phyloP scores from a whole-genome alignment of 495 filamentous ascomycete species.

The Aspergillus sclerotiicarbonarius region DNA sequence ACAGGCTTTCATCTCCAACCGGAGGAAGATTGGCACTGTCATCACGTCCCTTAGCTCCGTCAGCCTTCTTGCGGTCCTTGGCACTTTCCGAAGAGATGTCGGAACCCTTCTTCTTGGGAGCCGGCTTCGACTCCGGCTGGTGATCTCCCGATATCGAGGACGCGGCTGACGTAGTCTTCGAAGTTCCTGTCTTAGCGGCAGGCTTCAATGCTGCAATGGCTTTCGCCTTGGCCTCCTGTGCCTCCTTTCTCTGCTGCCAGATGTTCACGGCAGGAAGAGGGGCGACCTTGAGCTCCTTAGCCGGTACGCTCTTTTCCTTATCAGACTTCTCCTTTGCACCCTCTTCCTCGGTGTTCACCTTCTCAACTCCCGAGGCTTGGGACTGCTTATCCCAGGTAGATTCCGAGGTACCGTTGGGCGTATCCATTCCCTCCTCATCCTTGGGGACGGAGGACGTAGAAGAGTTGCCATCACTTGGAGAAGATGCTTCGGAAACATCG shows the following conservation, averaged over 20 bases:
- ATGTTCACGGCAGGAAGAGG: conserved; percentile 78
- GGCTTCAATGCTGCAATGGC: conserved; percentile 33
- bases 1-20: conserved; percentile 71
- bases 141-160: conserved; percentile 32
- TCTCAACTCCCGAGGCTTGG: conserved; percentile 49
- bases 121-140: conserved; percentile 45
- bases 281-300: conserved; percentile 73
- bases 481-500: conserved; percentile 58
- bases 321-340: conserved; percentile 42
- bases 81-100: conserved; percentile 27
- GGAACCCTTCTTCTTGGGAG: conserved; percentile 45
- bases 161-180: conserved; percentile 37
- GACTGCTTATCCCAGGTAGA: conserved; percentile 67
- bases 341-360: conserved; percentile 29
- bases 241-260: conserved; percentile 76
- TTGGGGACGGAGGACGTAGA: conserved; percentile 61
- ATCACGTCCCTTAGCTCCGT: conserved; percentile 40
- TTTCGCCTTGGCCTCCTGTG: conserved; percentile 65
- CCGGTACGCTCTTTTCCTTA: conserved; percentile 52
- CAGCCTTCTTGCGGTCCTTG: conserved; percentile 44
- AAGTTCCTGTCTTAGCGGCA: conserved; percentile 26
- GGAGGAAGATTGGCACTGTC: conserved; percentile 49
- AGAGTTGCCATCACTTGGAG: conserved; percentile 64
- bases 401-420: conserved; percentile 63
- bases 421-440: conserved; percentile 67